Evolutionary conservation across 169 alveolate genomes (phyloP).

Genomic region (Besnoitia besnoiti): DNA sequence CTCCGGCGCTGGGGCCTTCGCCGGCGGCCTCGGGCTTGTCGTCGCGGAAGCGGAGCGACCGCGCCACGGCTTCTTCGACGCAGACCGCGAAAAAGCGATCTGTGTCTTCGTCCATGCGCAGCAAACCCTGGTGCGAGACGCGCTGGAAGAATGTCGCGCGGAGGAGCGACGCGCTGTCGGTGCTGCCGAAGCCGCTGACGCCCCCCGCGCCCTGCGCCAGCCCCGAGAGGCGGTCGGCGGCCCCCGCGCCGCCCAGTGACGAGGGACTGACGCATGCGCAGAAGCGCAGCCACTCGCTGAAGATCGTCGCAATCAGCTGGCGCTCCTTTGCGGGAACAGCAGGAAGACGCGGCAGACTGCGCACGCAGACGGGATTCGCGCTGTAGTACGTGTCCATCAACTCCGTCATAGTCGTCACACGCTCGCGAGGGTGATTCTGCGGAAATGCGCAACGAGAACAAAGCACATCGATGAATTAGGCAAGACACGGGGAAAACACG

Average conservation of each 20-base stretch:
- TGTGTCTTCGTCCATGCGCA: slow-evolving; percentile 87
- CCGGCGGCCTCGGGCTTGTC: background rate
- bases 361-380: slow-evolving; percentile 22
- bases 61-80: slow-evolving; percentile 79
- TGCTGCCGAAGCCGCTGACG: background rate
- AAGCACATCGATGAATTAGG: background rate
- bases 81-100: slow-evolving; percentile 87
- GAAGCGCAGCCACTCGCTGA: slow-evolving; percentile 41
- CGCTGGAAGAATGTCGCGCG: slow-evolving; percentile 85
- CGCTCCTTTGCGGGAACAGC: background rate
- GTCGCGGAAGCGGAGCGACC: background rate
- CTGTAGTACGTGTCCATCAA: slow-evolving; percentile 14
- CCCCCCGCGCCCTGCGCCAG: background rate
- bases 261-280: slow-evolving; percentile 27
- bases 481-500: background rate
- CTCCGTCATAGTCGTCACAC: slow-evolving; percentile 14
- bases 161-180: slow-evolving; percentile 6
- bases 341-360: slow-evolving; percentile 39
- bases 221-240: background rate
- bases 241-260: background rate
- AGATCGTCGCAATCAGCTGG: slow-evolving; percentile 30
- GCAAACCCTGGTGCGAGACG: slow-evolving; percentile 84
- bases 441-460: background rate
- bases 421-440: background rate
- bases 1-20: background rate